Evolutionary conservation across 2,329 filamentous ascomycete species (phyloP).

Genomic region (Monosporascus cannonballus): DNA sequence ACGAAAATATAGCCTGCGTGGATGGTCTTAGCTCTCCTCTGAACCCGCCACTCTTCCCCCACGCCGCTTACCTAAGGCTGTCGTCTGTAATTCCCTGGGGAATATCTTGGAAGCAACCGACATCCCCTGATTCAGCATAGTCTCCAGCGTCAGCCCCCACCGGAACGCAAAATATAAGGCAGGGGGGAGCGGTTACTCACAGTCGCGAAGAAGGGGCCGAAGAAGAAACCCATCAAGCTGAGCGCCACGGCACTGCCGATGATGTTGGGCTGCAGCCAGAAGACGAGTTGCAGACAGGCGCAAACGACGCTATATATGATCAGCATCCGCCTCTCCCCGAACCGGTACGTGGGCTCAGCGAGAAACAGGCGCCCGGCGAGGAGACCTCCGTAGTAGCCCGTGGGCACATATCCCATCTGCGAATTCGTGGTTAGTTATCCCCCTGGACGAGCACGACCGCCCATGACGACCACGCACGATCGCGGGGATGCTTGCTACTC

Average conservation of each 20-base stretch:
- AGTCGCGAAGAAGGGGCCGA: constrained; percentile 48
- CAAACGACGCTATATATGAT: constrained; percentile 46
- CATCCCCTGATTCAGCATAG: constrained; percentile 33
- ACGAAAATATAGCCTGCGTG: constrained; percentile 40
- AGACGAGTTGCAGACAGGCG: constrained; percentile 50
- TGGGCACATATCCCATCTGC: constrained; percentile 55
- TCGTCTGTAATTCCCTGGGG: constrained; percentile 36
- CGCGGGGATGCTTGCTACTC: no score
- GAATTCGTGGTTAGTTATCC: background rate
- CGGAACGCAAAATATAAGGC: background rate
- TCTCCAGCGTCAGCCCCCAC: background rate
- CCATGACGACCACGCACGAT: no score
- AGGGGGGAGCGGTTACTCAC: constrained; percentile 23
- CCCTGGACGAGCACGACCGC: no score
- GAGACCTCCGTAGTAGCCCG: constrained; percentile 52
- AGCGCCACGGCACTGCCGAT: constrained; percentile 41
- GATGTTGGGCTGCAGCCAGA: constrained; percentile 62
- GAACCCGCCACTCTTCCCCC: constrained; percentile 1
- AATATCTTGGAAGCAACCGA: constrained; percentile 46
- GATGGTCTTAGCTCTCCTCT: background rate
- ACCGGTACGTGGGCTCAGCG: constrained; percentile 52
- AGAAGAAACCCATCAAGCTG: constrained; percentile 47
- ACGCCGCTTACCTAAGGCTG: constrained; percentile 35
- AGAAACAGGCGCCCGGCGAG: constrained; percentile 51
- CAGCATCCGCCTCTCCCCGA: constrained; percentile 53